Percentiles rank a stretch among this genome's conserved stretches.
Evolutionary conservation across 306 rosid species (phyloP).

Genomic region (Styphnolobium japonicum): DNA sequence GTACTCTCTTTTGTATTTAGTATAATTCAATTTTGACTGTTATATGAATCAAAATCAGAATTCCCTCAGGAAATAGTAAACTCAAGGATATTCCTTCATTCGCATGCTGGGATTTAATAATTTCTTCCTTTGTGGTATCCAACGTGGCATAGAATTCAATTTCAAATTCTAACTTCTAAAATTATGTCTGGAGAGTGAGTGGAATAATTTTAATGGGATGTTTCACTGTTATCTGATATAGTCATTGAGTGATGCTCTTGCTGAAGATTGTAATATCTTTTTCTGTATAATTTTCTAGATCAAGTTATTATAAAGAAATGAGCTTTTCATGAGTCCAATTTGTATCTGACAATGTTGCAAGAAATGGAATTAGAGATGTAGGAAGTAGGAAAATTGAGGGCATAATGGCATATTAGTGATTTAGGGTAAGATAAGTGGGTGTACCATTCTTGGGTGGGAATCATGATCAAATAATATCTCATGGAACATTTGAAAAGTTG

Average conservation of each 20-base stretch:
- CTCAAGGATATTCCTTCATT: conserved; percentile 14
- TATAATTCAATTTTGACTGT: conserved; percentile 46
- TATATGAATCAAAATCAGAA: conserved; percentile 14
- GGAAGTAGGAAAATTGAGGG: conserved; percentile 14
- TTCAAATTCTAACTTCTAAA: conserved; percentile 24
- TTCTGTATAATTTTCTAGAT: conserved; percentile 11
- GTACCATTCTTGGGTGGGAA: conserved; percentile 30
- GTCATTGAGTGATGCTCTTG: conserved; percentile 40
- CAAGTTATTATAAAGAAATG: conserved; percentile 33
- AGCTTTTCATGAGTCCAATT: conserved; percentile 17
- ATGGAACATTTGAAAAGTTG: conserved; percentile 45
- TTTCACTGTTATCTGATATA: conserved; percentile 20
- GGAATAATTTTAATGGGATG: conserved; percentile 37
- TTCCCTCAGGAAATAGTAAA: not conserved
- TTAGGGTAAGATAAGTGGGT: conserved; percentile 45
- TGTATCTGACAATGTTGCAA: conserved; percentile 33
- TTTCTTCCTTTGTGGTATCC: conserved; percentile 41
- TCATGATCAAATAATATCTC: conserved; percentile 28
- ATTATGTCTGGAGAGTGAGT: conserved; percentile 24
- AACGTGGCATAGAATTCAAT: conserved; percentile 31
- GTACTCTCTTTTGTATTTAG: conserved; percentile 30
- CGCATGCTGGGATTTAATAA: conserved; percentile 18
- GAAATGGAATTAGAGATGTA: not conserved
- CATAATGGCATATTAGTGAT: not conserved
- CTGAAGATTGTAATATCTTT: conserved; percentile 35